Evolutionary conservation across 352 stramenopile genomes (phyloP).

Genomic region (Pythium myriotylum): DNA sequence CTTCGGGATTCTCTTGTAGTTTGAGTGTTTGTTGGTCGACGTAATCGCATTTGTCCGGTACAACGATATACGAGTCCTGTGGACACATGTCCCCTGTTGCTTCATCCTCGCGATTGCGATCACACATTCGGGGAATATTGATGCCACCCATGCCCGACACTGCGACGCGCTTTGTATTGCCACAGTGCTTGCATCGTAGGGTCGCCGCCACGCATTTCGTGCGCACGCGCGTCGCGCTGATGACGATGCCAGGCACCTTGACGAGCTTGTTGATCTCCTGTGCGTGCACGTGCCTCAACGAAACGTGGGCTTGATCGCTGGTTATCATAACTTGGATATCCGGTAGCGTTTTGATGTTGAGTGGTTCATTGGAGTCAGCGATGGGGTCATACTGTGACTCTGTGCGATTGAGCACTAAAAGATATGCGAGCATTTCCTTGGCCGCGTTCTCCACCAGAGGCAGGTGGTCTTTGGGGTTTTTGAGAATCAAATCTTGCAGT

Average conservation of each 20-base stretch:
- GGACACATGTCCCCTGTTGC: slow-evolving; percentile 60
- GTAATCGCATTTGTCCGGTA: slow-evolving; percentile 95
- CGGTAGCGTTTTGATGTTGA: slow-evolving; percentile 45
- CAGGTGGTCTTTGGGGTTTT: slow-evolving; percentile 84
- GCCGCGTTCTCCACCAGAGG: slow-evolving; percentile 84
- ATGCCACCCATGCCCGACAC: slow-evolving; percentile 73
- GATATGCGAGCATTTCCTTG: slow-evolving; percentile 74
- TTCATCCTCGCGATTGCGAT: slow-evolving; percentile 68
- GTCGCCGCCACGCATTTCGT: slow-evolving; percentile 92
- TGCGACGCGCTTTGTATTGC: slow-evolving; percentile 67
- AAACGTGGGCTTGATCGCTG: slow-evolving; percentile 71
- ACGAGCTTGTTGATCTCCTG: slow-evolving; percentile 91
- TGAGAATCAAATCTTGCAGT: slow-evolving; percentile 84
- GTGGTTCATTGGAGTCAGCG: slow-evolving; percentile 21
- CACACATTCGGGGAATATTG: slow-evolving; percentile 82
- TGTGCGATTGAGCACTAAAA: slow-evolving; percentile 56
- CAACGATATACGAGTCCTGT: slow-evolving; percentile 93
- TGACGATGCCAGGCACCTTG: slow-evolving; percentile 96
- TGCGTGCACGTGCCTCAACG: slow-evolving; percentile 83
- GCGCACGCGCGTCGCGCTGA: slow-evolving; percentile 93
- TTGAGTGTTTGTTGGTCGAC: slow-evolving; percentile 99
- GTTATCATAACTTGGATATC: slow-evolving; percentile 85
- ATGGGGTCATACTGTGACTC: slow-evolving; percentile 34
- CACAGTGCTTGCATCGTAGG: slow-evolving; percentile 91
- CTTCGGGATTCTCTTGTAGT: slow-evolving; percentile 95